Evolutionary conservation across 1,139 yeast genomes (phyloP), one percentile per base, ranked within the genome.

Genomic region (Chernovozyma sophiae-reginae): DNA sequence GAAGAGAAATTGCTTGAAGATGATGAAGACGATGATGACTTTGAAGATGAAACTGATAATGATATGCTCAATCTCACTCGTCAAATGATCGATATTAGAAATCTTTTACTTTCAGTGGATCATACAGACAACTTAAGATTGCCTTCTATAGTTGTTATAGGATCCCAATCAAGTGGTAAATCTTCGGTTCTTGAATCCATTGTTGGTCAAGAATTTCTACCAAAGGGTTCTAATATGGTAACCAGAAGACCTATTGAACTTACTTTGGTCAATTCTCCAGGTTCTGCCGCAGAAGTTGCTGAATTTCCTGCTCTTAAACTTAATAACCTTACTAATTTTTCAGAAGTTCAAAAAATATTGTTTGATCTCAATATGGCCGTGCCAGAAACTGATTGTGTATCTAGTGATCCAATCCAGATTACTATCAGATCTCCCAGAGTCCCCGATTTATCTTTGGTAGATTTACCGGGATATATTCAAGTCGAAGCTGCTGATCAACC

Each of bases 401-500:
- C 95, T 20, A 86, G 80, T 43, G 96, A 89, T 46, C 97, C 97
- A 3, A 90, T 90, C 38, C 95, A 87, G 56, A 72, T 90, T 33
- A 86, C 95, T 2, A 87, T 94, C 32, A 82, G 81, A 56, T 90
- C 98, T 2, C 95, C 97, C 3, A 72, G 79, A 36, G 95, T 92
- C 4, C 98, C 98, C 0, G 98, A 94, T 62, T 69, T 92, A 41
- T 87, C 97, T 0, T 67, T 94, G 47, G 96, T 94, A 16, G 99
- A 92, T 65, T 68, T 94, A 41, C 99, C 99, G 0, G 99, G 99
- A 4, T 94, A 94, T 56, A 94, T 94, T 47, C 98, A 94, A 60
- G 81, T 94, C 2, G 96, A 94, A 54, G 95, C 97, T 1, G 90
- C 95, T 4, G 97, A 92, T 58, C 98, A 94, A 61, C 98, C 99